Base-by-base conservation (phyloP, 1,284 basidiomycete species). In the Bjerkandera adusta region DNA sequence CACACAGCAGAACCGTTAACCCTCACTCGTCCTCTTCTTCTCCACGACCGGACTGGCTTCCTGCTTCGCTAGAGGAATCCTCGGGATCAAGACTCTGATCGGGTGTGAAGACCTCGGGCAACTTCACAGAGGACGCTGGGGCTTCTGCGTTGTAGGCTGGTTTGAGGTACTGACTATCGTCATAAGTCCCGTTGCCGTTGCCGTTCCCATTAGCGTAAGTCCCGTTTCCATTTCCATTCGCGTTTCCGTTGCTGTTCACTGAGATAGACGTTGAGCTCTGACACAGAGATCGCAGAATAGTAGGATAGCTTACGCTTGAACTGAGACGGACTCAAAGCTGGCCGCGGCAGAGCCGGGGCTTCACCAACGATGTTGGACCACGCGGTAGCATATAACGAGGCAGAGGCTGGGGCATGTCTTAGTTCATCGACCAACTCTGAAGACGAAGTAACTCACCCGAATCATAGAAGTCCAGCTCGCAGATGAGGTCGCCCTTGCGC, bases 401-500 rank as follows among this genome's bases (percentile, higher is more conserved):
- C 34, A 18, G 5, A 6, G 5, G 11, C 7, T 3, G 8, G 22
- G 10, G 6, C 21, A 5, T n/a, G n/a, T n/a, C n/a, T n/a, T n/a
- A n/a, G n/a, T n/a, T n/a, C n/a, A n/a, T n/a, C n/a, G n/a, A n/a
- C n/a, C n/a, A n/a, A n/a, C n/a, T n/a, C n/a, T n/a, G n/a, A n/a
- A n/a, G n/a, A n/a, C n/a, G n/a, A n/a, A n/a, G n/a, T n/a, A n/a
- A 15, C 36, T 38, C 22, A 38, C 36, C 36, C n/a, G n/a, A n/a
- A 15, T 6, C 15, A 25, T 6, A 5, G 30, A 43, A 26, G 20
- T 34, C 41, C 11, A 48, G 46, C 27, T 48, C 39, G 18, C 24
- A 35, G 40, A 48, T 42, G n/a, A 48, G 30, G 26, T 39, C 40
- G 27, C 46, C 39, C 21, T 22, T 12, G 12, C 33, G 15, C 11